Evolutionary conservation across 2,329 filamentous ascomycete genomes (phyloP).

Genomic region (Torrubiellomyces zombiae): DNA sequence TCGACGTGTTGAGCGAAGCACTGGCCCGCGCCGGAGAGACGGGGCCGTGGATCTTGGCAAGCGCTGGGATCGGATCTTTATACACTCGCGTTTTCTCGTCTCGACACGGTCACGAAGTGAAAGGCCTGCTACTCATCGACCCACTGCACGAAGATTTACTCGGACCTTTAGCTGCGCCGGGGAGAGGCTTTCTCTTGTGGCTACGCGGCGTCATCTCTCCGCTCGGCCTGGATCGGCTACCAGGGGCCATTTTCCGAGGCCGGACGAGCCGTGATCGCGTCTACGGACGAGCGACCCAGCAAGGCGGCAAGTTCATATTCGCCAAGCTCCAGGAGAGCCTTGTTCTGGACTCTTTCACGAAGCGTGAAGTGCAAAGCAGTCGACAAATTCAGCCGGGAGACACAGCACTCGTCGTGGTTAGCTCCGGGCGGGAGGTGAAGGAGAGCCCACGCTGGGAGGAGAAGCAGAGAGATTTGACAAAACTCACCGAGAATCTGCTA

Average conservation of each 20-base stretch:
- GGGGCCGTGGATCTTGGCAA: conserved; percentile 78
- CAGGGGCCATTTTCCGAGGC: conserved; percentile 67
- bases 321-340: conserved; percentile 85
- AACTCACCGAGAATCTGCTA: conserved; percentile 61
- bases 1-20: conserved; percentile 75
- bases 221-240: conserved; percentile 65
- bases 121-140: conserved; percentile 72
- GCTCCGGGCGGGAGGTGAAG: conserved; percentile 57
- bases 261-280: conserved; percentile 70
- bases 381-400: conserved; percentile 62
- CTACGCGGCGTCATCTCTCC: conserved; percentile 71
- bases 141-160: conserved; percentile 79
- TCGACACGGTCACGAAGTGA: conserved; percentile 57
- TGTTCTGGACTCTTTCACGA: conserved; percentile 69
- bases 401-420: conserved; percentile 65
- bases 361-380: conserved; percentile 65
- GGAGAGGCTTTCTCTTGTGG: conserved; percentile 74
- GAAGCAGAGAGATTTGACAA: conserved; percentile 72
- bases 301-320: conserved; percentile 72
- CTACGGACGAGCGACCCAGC: conserved; percentile 63
- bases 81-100: conserved; percentile 86
- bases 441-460: conserved; percentile 57
- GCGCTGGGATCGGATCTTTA: conserved; percentile 72
- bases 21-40: conserved; percentile 64
- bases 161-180: conserved; percentile 44